Evolutionary conservation across 2,329 filamentous ascomycete genomes (phyloP), one percentile per base, ranked within the genome.

Genomic region (Cercospora sojina): DNA sequence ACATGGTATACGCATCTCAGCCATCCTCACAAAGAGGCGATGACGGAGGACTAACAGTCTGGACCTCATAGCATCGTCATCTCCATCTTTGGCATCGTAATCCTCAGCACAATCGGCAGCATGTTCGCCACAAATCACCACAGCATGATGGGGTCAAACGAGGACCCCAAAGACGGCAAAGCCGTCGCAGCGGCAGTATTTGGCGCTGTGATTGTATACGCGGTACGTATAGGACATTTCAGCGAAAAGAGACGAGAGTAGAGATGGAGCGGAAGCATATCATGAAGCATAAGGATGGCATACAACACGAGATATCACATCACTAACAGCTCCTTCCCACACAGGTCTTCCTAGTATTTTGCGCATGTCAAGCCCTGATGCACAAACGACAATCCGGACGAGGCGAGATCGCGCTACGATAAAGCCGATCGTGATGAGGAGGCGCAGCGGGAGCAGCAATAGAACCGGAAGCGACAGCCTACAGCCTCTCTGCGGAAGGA

Each of bases 321-420:
- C 25, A 56, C 51, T 56, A 13, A 20, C 20, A 13, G n/a, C 31
- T 2, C 35, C 29, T 35, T n/a, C 20, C 18, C 47, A n/a, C 58
- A 59, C 71, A 96, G 93, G 88, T 85, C 18, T 98, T 98, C 84
- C 86, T 97, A 64, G 85, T 96, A 59, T 97, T 96, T 82, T 98
- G 94, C 80, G 91, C 90, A 65, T 87, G 93, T 72, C 94, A 98
- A 79, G 94, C 93, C 70, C 87, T 91, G 76, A 85, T 97, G 68
- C 93, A 98, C 80, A 81, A 92, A 74, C 89, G 92, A 79, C 90
- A 93, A 79, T 92, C 88, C 80, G 86, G 91, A 79, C 86, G 91
- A 77, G 93, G 93, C 70, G 90, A 92, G 69, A 97, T 97, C 81
- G 88, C 90, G 67, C 83, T 97, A 77, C 85, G 83, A 74, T 87